Conservation (phyloP, 2,329 filamentous ascomycete species). For the Arthroderma sp. region DNA sequence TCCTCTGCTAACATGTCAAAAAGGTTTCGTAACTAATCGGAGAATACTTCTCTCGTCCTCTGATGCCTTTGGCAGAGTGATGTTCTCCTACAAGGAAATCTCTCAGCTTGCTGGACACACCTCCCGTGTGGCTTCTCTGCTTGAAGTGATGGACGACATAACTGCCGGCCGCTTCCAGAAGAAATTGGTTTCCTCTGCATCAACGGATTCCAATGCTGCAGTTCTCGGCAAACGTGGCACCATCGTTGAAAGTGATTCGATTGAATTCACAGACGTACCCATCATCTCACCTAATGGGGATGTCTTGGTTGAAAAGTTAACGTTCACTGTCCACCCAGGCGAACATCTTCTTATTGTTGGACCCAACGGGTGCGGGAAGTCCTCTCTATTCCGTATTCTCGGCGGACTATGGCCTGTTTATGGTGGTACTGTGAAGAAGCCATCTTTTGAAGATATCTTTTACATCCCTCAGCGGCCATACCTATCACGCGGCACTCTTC, state of each 20-base stretch:
- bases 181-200: constrained; percentile 82
- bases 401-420: constrained; percentile 97
- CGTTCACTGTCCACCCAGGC: constrained; percentile 72
- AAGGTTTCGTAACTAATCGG: constrained; percentile 82
- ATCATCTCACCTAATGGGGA: constrained; percentile 97
- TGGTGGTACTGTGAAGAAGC: constrained; percentile 83
- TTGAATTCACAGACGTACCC: constrained; percentile 77
- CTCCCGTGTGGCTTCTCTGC: constrained; percentile 72
- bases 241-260: constrained; percentile 69
- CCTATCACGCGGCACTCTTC: constrained; percentile 76
- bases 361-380: constrained; percentile 95
- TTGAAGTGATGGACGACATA: constrained; percentile 92
- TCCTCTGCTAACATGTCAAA: constrained; percentile 11
- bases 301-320: constrained; percentile 71
- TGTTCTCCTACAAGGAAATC: constrained; percentile 97
- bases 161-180: constrained; percentile 86
- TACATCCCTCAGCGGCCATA: constrained; percentile 97
- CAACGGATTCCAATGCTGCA: constrained; percentile 67
- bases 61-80: constrained; percentile 86
- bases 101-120: constrained; percentile 94
- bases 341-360: constrained; percentile 91
- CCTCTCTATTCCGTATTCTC: constrained; percentile 87
- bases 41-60: constrained; percentile 85
- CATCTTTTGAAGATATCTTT: constrained; percentile 85
- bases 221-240: constrained; percentile 72